These are phyloP conservation scores for Mrakia frigida DNA, from an alignment of 768 basidiomycete genomes.

Conservation along the genomic window DNA sequence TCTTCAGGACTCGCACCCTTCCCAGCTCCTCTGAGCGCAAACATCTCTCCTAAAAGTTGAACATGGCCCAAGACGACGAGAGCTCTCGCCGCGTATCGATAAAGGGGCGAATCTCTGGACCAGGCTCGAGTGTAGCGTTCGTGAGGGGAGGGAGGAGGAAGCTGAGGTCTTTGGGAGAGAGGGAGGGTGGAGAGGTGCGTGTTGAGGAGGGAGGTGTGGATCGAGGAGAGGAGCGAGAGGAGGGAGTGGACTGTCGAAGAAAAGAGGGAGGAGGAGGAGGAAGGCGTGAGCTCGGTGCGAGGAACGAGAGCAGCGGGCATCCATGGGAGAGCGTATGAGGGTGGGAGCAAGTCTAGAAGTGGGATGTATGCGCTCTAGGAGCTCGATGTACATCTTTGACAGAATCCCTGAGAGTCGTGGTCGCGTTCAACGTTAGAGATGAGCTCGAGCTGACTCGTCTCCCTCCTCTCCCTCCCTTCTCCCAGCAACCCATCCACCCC, in stretches of 20 bases:
- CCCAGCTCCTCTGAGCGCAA: slow-evolving; percentile 15
- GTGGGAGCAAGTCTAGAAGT: not conserved
- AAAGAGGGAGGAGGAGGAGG: not conserved
- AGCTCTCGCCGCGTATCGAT: slow-evolving; percentile 4
- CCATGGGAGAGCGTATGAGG: not conserved
- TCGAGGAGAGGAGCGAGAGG: slow-evolving; percentile 21
- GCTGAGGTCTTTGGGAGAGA: slow-evolving; percentile 1
- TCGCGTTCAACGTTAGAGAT: no score
- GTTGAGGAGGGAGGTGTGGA: slow-evolving; percentile 20
- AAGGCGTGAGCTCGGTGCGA: not conserved
- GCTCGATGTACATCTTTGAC: no score
- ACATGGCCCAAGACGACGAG: slow-evolving; percentile 19
- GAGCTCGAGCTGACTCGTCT: not conserved
- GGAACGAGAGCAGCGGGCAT: not conserved
- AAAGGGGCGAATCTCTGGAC: slow-evolving; percentile 15
- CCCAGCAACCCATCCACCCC: not conserved
- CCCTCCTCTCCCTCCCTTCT: not conserved
- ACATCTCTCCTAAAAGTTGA: slow-evolving; percentile 29
- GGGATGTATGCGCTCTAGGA: not conserved
- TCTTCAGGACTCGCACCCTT: not conserved
- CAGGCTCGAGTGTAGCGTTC: slow-evolving; percentile 32
- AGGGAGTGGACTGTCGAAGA: slow-evolving; percentile 19
- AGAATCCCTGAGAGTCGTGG: no score
- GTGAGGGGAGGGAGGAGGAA: slow-evolving; percentile 15
- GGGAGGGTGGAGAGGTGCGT: slow-evolving; percentile 8